Evolutionary conservation across 1,284 basidiomycete genomes (phyloP), one percentile per base, ranked within the genome.

Genomic region (Mycena citricolor): DNA sequence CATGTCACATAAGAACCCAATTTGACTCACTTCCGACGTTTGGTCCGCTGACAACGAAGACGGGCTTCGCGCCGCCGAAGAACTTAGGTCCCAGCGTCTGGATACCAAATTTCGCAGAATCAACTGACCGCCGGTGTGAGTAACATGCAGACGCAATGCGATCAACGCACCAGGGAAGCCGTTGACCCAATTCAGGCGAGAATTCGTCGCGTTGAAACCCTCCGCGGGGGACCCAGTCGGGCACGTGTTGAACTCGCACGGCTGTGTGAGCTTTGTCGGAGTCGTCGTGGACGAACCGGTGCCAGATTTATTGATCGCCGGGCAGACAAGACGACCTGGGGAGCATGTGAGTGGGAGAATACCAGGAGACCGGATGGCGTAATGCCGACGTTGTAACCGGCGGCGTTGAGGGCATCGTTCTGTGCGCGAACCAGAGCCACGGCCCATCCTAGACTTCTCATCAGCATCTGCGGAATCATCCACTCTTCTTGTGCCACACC

Each of bases 1-100:
- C n/a, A 33, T 17, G 8, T 10, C 10, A 8, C 10, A 17, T 10
- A 8, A 13, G 32, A 33, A 17, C 17, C 32, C 13, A 17, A 10
- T 33, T 10, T 33, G 16, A n/a, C 32, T 17, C 11, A 33, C 32
- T 33, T 14, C 75, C 74, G 10, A 77, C 66, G 54, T 80, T 79
- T 0, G 70, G 69, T 0, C 76, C 77, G 49, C 69, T 68, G 10
- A 81, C 64, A 5, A 78, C 68, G 24, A 81, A 63, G 42, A 78
- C 76, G 1, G 77, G 77, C n/a, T 54, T 50, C 13, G 55, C 50
- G 7, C 66, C 64, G 11, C 20, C 8, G 48, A 75, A 72, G 52
- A 71, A 67, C 37, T 66, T 55, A 0, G 74, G 71, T 4, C 71
- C 61, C 8, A 77, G 59, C 1, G 68, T 73, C 52, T 77, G 67